Conservation (phyloP, 208 protist genomes). For the Trypanosoma conorhini region DNA sequence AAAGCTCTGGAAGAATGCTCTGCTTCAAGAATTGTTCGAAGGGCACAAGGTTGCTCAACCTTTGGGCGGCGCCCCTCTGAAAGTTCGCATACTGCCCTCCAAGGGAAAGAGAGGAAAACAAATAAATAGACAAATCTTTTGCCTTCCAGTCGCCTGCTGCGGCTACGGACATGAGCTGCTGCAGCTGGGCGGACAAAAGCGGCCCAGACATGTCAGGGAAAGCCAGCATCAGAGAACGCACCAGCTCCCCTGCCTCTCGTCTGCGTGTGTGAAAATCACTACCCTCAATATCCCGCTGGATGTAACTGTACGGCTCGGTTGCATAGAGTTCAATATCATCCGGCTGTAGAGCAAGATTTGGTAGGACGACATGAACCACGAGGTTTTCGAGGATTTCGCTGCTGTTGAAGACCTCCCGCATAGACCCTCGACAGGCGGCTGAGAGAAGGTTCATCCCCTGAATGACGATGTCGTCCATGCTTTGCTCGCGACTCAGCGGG, state of each 20-base stretch:
- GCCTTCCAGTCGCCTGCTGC: conserved; percentile 83
- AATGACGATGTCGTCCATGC: conserved; percentile 87
- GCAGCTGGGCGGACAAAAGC: conserved; percentile 68
- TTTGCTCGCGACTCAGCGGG: conserved; percentile 29
- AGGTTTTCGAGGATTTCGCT: conserved; percentile 77
- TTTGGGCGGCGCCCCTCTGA: conserved; percentile 56
- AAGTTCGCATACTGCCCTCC: conserved; percentile 62
- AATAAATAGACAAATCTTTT: conserved; percentile 97
- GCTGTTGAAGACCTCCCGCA: conserved; percentile 77
- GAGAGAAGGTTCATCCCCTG: conserved; percentile 91
- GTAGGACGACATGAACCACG: conserved; percentile 93
- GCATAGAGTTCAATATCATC: conserved; percentile 94
- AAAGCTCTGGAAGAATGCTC: conserved; percentile 91
- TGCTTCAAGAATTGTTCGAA: conserved; percentile 86
- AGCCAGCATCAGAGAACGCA: conserved; percentile 82
- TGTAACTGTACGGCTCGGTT: conserved; percentile 95
- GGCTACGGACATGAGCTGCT: conserved; percentile 33
- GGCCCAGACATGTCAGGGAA: conserved; percentile 61
- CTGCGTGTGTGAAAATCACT: conserved; percentile 93
- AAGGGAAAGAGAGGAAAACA: conserved; percentile 92
- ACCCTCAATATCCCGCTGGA: conserved; percentile 97
- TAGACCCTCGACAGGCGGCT: conserved; percentile 73
- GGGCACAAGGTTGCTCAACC: conserved; percentile 77
- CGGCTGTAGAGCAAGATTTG: conserved; percentile 92
- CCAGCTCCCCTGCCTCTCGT: conserved; percentile 90